These are phyloP conservation scores for Anastatica hierochuntica DNA, from an alignment of 345 rosid species.

Conservation along the genomic window DNA sequence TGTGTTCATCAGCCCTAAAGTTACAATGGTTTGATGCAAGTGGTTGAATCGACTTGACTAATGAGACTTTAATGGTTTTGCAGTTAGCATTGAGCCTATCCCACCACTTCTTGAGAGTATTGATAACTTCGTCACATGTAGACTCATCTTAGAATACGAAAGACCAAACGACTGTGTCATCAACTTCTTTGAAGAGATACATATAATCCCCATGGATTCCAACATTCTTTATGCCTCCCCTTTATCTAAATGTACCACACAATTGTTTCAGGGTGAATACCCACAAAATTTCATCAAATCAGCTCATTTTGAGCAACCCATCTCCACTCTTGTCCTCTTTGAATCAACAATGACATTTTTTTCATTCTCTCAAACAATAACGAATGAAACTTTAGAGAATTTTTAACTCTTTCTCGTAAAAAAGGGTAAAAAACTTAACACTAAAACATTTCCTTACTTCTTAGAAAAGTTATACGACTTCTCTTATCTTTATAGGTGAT, in stretches of 20 bases:
- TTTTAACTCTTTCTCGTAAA: slow-evolving; percentile 56
- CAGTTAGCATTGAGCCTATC: slow-evolving; percentile 69
- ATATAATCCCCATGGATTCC: background rate
- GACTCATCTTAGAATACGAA: slow-evolving; percentile 64
- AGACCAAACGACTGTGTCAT: slow-evolving; percentile 88
- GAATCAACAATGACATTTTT: slow-evolving; percentile 82
- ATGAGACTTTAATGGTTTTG: slow-evolving; percentile 12
- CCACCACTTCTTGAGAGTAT: slow-evolving; percentile 74
- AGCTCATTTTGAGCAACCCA: slow-evolving; percentile 88
- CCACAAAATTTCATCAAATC: slow-evolving; percentile 90
- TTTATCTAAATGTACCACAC: background rate
- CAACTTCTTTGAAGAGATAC: slow-evolving; percentile 87
- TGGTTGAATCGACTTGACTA: slow-evolving; percentile 5
- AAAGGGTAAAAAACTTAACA: slow-evolving; percentile 64
- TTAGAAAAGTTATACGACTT: too few relatives aligned
- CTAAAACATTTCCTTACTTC: too few relatives aligned
- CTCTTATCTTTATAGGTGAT: slow-evolving; percentile 35
- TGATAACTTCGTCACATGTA: slow-evolving; percentile 79
- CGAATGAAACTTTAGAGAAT: slow-evolving; percentile 81
- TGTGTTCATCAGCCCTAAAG: background rate
- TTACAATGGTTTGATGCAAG: slow-evolving; percentile 15
- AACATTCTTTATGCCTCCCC: background rate
- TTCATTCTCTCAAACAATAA: slow-evolving; percentile 55
- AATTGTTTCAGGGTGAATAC: slow-evolving; percentile 62
- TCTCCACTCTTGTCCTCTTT: slow-evolving; percentile 76